Base-by-base conservation (phyloP, 768 basidiomycete species). In the Coprinopsis marcescibilis region DNA sequence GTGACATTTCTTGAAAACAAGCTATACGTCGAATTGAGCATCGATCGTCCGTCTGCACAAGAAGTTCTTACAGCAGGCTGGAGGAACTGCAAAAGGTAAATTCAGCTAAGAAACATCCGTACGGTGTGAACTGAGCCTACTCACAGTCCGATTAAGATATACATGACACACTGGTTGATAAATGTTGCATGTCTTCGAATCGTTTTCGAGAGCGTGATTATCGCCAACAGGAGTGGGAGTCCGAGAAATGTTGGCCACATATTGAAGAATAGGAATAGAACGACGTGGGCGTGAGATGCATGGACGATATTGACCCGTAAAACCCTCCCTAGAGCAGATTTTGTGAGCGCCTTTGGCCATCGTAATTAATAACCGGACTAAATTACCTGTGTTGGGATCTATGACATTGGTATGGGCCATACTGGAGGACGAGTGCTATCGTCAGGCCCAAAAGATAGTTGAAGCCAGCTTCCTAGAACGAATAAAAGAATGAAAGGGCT, bases 231-330 rank as follows among this genome's bases (percentile, higher is more conserved):
- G 15, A 76, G 17, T n/a, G 73, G 75, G 19, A 78, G 66, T 3
- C 72, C 73, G 43, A 75, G 58, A 53, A 76, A 73, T 11, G 74
- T 72, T 1, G 76, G 67, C 71, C 70, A 75, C 53, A 72, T 65
- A 49, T 76, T 75, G 47, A 78, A 55, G 19, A 73, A 60, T 52
- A 76, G 61, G 49, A 70, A 75, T 11, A 58, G 57, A 3, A 72
- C 51, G 17, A 75, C 60, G 46, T 73, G 62, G 20, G 58, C 50
- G 52, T 70, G 65, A 3, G 67, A 72, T 23, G 68, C 73, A 42
- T 64, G 65, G 36, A 76, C 62, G 41, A 72, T 71, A 43, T 73
- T 72, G 7, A 65, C 55, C 14, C 55, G 57, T 38, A 53, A 50
- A 12, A 23, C 20, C 10, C 15, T 11, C 7, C 38, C 38, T 40